Base-by-base conservation (phyloP, 768 basidiomycete species). In the Boletus coccyginus region DNA sequence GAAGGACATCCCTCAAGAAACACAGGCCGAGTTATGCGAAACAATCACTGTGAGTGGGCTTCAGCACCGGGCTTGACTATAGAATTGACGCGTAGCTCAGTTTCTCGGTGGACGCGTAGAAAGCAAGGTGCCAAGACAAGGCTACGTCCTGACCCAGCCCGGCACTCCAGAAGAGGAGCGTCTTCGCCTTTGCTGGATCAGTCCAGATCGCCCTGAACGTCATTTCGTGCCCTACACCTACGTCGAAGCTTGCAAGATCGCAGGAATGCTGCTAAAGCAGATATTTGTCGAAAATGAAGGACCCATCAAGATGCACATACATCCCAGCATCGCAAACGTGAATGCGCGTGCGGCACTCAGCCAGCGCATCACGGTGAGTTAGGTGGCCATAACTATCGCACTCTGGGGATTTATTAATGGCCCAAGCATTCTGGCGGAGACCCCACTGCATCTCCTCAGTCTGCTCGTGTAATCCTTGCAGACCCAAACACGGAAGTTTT, bases 161-260 rank as follows among this genome's bases (percentile, higher is more conserved):
- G 82, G 82, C 5, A 87, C 86, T 3, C 62, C 79, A 0, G 90
- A 92, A 70, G 88, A 85, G 62, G 83, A 87, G 59, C 88, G 90
- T 24, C 84, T 92, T 42, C 82, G 85, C 41, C 73, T 83, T 32
- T 91, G 89, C 61, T 92, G 90, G 90, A 77, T 77, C 27, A 82
- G 78, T 54, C 50, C 73, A 2, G 88, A 91, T 60, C 76, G 90
- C 54, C 90, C 90, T 8, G 86, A 89, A 31, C 76, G 90, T 53
- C 80, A 83, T 67, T 88, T 92, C 59, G 90, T 92, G 43, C 90
- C 90, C 9, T 87, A 86, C 68, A 88, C 88, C 48, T 92, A 84
- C 66, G 83, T 92, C 16, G 88, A 91, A 38, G 87, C 90, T n/a
- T 92, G 90, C 74, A 90, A 88, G 70, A 81, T 87, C n/a, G 81